Base-by-base conservation (phyloP, 345 rosid genomes). In the Turnera subulata region DNA sequence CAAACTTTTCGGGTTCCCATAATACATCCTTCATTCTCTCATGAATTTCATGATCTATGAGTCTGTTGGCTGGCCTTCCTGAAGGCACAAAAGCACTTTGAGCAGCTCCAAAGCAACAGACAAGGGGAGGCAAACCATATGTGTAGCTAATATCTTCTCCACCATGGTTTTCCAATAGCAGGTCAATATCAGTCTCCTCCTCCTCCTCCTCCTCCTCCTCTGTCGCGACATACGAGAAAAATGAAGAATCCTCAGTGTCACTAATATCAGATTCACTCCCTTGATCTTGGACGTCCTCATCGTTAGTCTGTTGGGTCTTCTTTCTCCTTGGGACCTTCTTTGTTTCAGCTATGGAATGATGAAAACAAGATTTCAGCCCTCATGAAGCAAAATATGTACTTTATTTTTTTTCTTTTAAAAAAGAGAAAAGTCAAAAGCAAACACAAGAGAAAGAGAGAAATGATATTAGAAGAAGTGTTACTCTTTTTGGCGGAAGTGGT, bases 71-170 rank as follows among this genome's bases (percentile, higher is more conserved):
- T 37, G 81, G 84, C 70, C 96, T 84, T 56, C 92, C 98, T 16
- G 85, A 81, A 12, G 96, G 96, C 43, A 91, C 80, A 71, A 91
- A 91, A 52, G 88, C 91, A 74, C 85, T 89, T 40, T 82, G 88
- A 42, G 92, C 89, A 64, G 95, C 71, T 72, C 98, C 98, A 55
- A 91, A 91, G 76, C 98, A 91, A 66, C 98, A 91, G 61, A 91
- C 92, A 23, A 91, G 91, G 20, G 96, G 91, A 67, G 98, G 98
- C 96, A 91, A 91, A 42, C 92, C 92, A 58, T 86, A 86, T 0
- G 92, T 76, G 43, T 57, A 73, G 67, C 85, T 82, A 57, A 88
- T 76, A 63, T 86, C 96, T 50, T 84, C 90, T 66, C 80, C 75
- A 16, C 69, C 85, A 35, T 78, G 76, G 62, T 69, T 81, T 23